phyloP scores from a whole-genome alignment of 257 asterid species.

The Thymus quinquecostatus region DNA sequence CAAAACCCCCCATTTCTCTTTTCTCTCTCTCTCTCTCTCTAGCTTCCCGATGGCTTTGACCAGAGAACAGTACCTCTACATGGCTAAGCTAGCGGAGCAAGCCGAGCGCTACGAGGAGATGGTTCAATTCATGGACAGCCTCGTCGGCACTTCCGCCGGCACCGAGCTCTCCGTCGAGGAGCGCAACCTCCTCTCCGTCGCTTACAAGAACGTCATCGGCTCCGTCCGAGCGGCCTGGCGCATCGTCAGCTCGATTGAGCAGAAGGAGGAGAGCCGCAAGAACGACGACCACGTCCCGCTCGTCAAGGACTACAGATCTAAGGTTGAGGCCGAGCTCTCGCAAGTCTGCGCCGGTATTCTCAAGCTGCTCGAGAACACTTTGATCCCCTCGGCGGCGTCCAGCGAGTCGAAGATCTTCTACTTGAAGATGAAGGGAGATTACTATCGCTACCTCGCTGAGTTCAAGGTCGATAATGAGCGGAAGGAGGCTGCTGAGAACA shows the following conservation, averaged over 20 bases:
- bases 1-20: background rate
- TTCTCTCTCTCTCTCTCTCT: background rate
- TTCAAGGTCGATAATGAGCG: slow-evolving; percentile 63
- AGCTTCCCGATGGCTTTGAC: slow-evolving; percentile 44
- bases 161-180: slow-evolving; percentile 69
- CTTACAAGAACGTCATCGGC: slow-evolving; percentile 78
- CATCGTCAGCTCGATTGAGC: slow-evolving; percentile 67
- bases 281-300: slow-evolving; percentile 69
- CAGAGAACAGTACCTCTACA: slow-evolving; percentile 70
- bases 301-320: slow-evolving; percentile 75
- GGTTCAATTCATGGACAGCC: slow-evolving; percentile 75
- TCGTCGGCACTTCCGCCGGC: slow-evolving; percentile 44
- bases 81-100: slow-evolving; percentile 75
- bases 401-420: slow-evolving; percentile 70
- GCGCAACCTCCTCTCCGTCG: slow-evolving; percentile 72
- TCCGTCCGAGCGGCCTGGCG: slow-evolving; percentile 84
- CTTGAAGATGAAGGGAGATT: slow-evolving; percentile 81
- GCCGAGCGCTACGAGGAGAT: slow-evolving; percentile 80
- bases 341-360: slow-evolving; percentile 64
- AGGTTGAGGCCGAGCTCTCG: slow-evolving; percentile 59
- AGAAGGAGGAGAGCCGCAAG: slow-evolving; percentile 72
- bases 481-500: slow-evolving; percentile 71
- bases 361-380: slow-evolving; percentile 41
- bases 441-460: slow-evolving; percentile 65
- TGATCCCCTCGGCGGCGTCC: slow-evolving; percentile 55